Conservation (phyloP, 1,139 yeast genomes). For the Eremothecium gossypii region DNA sequence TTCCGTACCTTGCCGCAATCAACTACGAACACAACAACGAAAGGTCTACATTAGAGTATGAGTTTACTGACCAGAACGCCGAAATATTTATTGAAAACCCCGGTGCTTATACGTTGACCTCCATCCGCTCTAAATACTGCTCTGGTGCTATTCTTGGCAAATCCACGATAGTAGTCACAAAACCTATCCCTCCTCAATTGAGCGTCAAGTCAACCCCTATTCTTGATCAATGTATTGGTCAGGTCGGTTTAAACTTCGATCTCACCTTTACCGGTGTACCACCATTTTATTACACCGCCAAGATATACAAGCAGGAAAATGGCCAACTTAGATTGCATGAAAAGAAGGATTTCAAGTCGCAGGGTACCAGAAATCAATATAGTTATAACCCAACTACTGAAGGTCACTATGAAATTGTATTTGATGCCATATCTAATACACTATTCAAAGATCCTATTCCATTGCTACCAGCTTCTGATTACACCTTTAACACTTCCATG, state of each 20-base stretch:
- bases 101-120: conserved; percentile 51
- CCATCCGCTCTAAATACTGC: conserved; percentile 54
- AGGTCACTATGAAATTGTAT: conserved; percentile 70
- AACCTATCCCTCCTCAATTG: conserved; percentile 47
- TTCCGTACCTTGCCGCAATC: conserved; percentile 42
- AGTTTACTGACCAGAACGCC: conserved; percentile 25
- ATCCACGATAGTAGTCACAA: conserved; percentile 38
- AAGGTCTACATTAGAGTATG: conserved; percentile 30
- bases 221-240: conserved; percentile 84
- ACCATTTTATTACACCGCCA: conserved; percentile 63
- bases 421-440: conserved; percentile 48
- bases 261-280: conserved; percentile 63
- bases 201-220: conserved; percentile 50
- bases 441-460: conserved; percentile 38
- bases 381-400: conserved; percentile 70
- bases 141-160: conserved; percentile 48
- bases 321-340: conserved; percentile 29
- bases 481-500: conserved; percentile 34
- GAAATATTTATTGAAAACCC: conserved; percentile 41
- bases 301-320: conserved; percentile 46
- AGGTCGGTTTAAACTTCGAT: conserved; percentile 73
- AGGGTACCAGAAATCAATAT: conserved; percentile 43
- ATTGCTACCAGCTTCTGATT: conserved; percentile 27
- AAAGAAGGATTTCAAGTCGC: conserved; percentile 31
- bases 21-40: conserved; percentile 32